Conservation (phyloP, 257 asterid species). For the Cordia subcordata region DNA sequence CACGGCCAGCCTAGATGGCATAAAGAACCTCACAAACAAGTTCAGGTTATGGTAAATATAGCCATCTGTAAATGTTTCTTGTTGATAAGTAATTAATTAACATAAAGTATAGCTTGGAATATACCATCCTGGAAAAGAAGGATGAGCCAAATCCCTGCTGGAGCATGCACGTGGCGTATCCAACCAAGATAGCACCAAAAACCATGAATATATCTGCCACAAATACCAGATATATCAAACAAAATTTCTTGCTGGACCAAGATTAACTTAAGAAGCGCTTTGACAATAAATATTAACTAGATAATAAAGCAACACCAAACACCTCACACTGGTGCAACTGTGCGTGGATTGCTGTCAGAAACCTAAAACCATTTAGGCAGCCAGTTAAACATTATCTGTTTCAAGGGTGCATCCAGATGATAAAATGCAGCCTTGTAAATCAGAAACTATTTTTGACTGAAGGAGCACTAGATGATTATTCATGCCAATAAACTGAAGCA, state of each 20-base stretch:
- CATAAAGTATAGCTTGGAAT: constrained; percentile 1
- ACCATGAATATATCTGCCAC: constrained; percentile 85
- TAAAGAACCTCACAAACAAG: too few species aligned
- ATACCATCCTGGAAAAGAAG: constrained; percentile 52
- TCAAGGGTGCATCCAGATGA: too few species aligned
- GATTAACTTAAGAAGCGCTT: neutral
- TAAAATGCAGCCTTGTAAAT: too few species aligned
- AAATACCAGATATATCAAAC: constrained; percentile 15
- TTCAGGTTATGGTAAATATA: too few species aligned
- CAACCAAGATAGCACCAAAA: constrained; percentile 72
- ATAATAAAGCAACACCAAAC: neutral
- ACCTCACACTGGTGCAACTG: neutral
- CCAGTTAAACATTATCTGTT: too few species aligned
- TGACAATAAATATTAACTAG: neutral
- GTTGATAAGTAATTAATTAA: neutral
- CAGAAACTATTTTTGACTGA: too few species aligned
- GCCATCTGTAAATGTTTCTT: neutral
- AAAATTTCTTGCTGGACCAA: neutral
- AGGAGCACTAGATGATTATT: too few species aligned
- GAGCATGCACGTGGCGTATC: constrained; percentile 66
- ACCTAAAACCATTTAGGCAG: too few species aligned
- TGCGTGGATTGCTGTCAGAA: too few species aligned
- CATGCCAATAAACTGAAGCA: too few species aligned
- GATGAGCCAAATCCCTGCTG: constrained; percentile 90
- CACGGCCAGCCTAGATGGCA: too few species aligned